Base-by-base conservation (phyloP, 768 basidiomycete species). In the Pleurotus pulmonarius region DNA sequence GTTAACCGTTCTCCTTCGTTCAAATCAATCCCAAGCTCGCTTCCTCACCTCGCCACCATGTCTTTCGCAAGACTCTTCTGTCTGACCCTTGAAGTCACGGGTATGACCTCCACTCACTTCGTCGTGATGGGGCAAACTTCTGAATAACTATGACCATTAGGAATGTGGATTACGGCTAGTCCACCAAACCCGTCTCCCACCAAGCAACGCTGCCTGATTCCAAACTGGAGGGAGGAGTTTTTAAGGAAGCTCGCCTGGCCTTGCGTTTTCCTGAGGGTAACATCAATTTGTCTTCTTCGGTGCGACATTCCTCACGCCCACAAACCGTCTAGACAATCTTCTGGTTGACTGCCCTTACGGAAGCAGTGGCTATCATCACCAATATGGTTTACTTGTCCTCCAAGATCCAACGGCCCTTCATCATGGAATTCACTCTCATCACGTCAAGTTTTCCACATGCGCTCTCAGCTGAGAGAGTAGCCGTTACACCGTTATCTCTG, bases 141-240 rank as follows among this genome's bases (percentile, higher is more conserved):
- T 39, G 38, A 18, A 38, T 37, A 5, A 11, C 22, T 34, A 15
- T 15, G 37, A 7, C 24, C 44, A 22, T 22, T 40, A 25, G 57
- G 57, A 4, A 58, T 58, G 57, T 52, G 45, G n/a, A 55, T 58
- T 29, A 58, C 52, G 7, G 52, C 49, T 18, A 58, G 52, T 12
- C 57, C 57, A 13, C 57, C 57, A 3, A 58, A 58, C 49, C 49
- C 51, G 20, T 26, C 41, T 8, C 51, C 39, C 9, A 44, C 57
- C 18, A 46, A 46, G 25, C 45, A 22, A 12, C 41, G 40, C 24
- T 46, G 51, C n/a, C 6, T 58, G 41, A 39, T 58, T 12, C 57
- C 57, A 13, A 52, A 58, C 43, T 58, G 57, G 57, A 58, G 57
- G 20, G 57, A 58, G 37, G 26, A 22, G 13, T 58, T 58, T 20